A percentile compares a stretch with the other conserved stretches of the same genome.
phyloP scores from a whole-genome alignment of 345 rosid species.

The Aurinia saxatilis region DNA sequence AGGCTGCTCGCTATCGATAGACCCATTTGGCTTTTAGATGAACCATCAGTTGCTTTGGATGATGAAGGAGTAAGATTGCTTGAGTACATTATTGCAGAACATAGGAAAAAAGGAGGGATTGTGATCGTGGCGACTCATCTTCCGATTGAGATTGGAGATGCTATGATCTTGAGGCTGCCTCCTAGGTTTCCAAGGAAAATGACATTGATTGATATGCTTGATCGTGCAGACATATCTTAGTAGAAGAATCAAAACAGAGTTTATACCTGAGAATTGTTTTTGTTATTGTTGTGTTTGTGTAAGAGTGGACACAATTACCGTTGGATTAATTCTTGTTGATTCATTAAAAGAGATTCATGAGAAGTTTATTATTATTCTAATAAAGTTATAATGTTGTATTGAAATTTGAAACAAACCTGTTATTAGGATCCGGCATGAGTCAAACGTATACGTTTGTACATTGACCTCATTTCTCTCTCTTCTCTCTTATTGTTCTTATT shows the following conservation, averaged over 20 bases:
- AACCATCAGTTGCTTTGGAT: constrained; percentile 85
- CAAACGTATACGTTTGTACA: constrained; percentile 29
- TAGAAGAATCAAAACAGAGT: no score
- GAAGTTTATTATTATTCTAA: no score
- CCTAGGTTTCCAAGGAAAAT: constrained; percentile 78
- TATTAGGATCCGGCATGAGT: constrained; percentile 14
- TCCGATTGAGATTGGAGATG: constrained; percentile 78
- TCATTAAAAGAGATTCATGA: no score
- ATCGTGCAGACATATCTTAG: constrained; percentile 51
- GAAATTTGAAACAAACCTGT: no score
- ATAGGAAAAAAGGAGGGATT: constrained; percentile 73
- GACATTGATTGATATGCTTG: constrained; percentile 76
- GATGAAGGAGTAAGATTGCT: constrained; percentile 72
- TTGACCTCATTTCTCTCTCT: constrained; percentile 11
- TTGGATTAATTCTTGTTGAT: no score
- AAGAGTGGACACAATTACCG: no score
- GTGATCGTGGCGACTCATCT: constrained; percentile 85
- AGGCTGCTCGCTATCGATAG: constrained; percentile 74
- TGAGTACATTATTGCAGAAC: constrained; percentile 61
- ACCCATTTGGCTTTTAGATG: constrained; percentile 86
- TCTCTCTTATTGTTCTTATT: constrained; percentile 6
- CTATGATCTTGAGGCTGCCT: constrained; percentile 68
- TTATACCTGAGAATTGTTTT: no score
- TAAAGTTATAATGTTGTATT: no score
- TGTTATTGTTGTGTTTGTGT: neutral